Base-by-base conservation (phyloP, 2,329 filamentous ascomycete genomes). In the Neurospora crassa region DNA sequence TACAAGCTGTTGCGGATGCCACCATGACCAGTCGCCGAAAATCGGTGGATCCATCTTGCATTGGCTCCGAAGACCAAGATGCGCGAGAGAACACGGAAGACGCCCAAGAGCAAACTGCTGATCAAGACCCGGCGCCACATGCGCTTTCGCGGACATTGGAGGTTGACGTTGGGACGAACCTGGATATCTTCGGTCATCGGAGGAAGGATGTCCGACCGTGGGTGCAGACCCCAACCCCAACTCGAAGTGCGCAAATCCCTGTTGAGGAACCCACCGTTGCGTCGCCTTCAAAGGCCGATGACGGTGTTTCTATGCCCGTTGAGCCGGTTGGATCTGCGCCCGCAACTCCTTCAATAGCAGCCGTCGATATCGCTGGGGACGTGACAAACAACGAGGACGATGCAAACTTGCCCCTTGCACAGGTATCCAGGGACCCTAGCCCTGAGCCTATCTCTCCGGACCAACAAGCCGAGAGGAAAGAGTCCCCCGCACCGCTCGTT, bases 151-250 rank as follows among this genome's bases (percentile, higher is more conserved):
- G 18, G 73, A 76, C 37, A 71, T 78, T 42, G 74, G 68, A 75
- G 37, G 76, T 81, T 18, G 80, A 81, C 59, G 77, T 78, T 16
- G 78, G 78, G 37, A 75, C 73, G 5, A 79, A 79, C 41, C 74
- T 79, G 1, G 79, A 81, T 71, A 81, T 81, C 2, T 81, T 81
- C 67, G 78, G 78, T 3, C 71, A 74, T 24, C 29, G 59, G 14
- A 63, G 40, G 16, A 71, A 70, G 45, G 4, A 68, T 41, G n/a
- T n/a, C 11, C 59, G 42, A 4, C 24, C 43, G 24, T 63, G n/a
- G 24, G 67, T 43, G n/a, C 37, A 43, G 14, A 41, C 59, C 18
- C n/a, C 42, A 24, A 63, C 69, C 20, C 42, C 45, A n/a, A 63
- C 53, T 34, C 53, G 53, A 34, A 11, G 5, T 63, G 24, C 29